phyloP scores from a whole-genome alignment of 306 rosid species.

The Morella rubra region DNA sequence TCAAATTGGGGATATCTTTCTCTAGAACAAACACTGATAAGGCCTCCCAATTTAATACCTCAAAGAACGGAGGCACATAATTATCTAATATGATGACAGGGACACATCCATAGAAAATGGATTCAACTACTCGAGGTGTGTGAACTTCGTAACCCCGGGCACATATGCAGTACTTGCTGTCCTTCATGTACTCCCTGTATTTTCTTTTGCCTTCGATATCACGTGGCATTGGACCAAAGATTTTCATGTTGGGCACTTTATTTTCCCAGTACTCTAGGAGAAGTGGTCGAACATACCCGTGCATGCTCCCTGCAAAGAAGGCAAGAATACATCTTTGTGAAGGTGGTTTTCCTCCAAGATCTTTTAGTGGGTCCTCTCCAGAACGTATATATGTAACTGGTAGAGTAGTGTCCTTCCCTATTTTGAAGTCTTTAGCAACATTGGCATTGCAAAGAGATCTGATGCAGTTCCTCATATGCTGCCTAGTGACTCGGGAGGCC shows the following conservation, averaged over 20 bases:
- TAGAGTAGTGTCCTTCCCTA: conserved; percentile 76
- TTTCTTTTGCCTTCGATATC: conserved; percentile 59
- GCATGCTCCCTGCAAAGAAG: conserved; percentile 80
- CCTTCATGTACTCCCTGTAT: conserved; percentile 74
- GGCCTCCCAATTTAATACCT: conserved; percentile 51
- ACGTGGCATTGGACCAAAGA: conserved; percentile 74
- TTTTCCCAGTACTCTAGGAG: conserved; percentile 73
- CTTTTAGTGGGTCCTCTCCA: conserved; percentile 45
- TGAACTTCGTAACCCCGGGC: conserved; percentile 88
- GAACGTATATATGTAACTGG: conserved; percentile 76
- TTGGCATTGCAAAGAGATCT: conserved; percentile 84
- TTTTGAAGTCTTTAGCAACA: conserved; percentile 59
- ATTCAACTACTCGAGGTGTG: conserved; percentile 71
- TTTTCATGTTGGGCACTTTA: conserved; percentile 70
- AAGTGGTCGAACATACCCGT: conserved; percentile 72
- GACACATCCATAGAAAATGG: conserved; percentile 56
- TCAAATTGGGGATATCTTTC: conserved; percentile 57
- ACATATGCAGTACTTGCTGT: conserved; percentile 82
- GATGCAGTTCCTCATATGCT: conserved; percentile 57
- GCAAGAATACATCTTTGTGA: conserved; percentile 60
- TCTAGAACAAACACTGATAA: conserved; percentile 56
- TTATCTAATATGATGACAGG: conserved; percentile 51
- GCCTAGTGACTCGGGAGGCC: conserved; percentile 66
- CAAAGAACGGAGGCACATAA: conserved; percentile 59
- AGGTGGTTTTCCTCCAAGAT: conserved; percentile 58